phyloP scores from a whole-genome alignment of 805 yeast genomes.

The Candida endomychidarum region DNA sequence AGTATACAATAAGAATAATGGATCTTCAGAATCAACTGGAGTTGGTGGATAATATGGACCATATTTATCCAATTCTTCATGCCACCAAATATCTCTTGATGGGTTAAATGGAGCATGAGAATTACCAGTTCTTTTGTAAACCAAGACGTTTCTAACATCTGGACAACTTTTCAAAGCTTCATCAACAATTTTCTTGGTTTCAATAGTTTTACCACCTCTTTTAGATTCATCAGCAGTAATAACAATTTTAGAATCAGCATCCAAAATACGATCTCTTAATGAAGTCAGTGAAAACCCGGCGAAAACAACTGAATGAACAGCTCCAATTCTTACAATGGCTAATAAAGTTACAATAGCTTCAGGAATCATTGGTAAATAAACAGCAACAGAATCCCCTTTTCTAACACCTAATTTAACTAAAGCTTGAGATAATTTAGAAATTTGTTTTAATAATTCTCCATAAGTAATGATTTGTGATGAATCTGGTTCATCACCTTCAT shows the following conservation, averaged over 20 bases:
- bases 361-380: constrained; percentile 96
- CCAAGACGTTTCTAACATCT: constrained; percentile 78
- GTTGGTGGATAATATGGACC: constrained; percentile 85
- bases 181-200: constrained; percentile 92
- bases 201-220: constrained; percentile 92
- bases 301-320: constrained; percentile 92
- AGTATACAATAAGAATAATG: constrained; percentile 91
- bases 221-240: constrained; percentile 94
- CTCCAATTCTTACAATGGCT: constrained; percentile 93
- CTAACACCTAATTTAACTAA: constrained; percentile 81
- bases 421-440: constrained; percentile 82
- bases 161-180: constrained; percentile 82
- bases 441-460: constrained; percentile 82
- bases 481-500: constrained; percentile 89
- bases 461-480: constrained; percentile 76
- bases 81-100: constrained; percentile 95
- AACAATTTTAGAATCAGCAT: constrained; percentile 81
- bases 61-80: constrained; percentile 78
- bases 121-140: constrained; percentile 84
- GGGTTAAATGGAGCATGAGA: constrained; percentile 66
- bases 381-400: constrained; percentile 96
- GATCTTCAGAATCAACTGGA: constrained; percentile 90
- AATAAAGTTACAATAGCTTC: constrained; percentile 93
- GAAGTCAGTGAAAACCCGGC: constrained; percentile 97
- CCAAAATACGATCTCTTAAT: constrained; percentile 83